phyloP scores from a whole-genome alignment of 2,329 filamentous ascomycete species.

The Hypoxylon sp. region DNA sequence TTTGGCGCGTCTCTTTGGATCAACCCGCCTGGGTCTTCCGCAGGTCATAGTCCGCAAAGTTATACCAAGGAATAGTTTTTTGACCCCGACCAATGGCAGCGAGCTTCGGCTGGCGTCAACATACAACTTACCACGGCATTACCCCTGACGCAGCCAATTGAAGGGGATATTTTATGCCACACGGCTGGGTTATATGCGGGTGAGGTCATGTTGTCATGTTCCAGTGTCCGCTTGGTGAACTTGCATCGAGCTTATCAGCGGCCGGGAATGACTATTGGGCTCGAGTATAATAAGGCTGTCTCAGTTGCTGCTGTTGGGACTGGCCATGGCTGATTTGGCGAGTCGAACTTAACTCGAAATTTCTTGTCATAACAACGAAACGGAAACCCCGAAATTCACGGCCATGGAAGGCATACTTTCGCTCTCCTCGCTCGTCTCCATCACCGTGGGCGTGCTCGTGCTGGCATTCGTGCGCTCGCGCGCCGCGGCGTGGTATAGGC shows the following conservation, averaged over 20 bases:
- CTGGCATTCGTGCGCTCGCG: slow-evolving; percentile 34
- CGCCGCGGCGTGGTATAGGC: slow-evolving; percentile 44
- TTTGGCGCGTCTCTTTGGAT: background rate
- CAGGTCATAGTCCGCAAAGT: background rate
- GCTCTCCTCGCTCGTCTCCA: background rate
- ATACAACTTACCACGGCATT: background rate
- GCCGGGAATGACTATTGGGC: background rate
- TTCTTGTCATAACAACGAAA: background rate
- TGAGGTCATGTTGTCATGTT: background rate
- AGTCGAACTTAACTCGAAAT: background rate
- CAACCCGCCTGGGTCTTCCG: background rate
- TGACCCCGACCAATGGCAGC: background rate
- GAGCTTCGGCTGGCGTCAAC: background rate
- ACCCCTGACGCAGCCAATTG: background rate
- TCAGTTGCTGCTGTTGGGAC: background rate
- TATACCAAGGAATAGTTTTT: background rate
- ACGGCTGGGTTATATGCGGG: background rate
- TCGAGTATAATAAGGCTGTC: slow-evolving; percentile 2
- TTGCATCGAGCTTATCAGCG: background rate
- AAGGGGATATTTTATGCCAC: background rate
- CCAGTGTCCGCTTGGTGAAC: background rate
- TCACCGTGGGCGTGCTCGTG: background rate
- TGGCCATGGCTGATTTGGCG: background rate
- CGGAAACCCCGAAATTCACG: background rate
- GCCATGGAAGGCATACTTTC: slow-evolving; percentile 1